These are phyloP conservation scores for Mortierella hygrophila DNA, from an alignment of 192 early-diverging fungal species.

Conservation along the genomic window DNA sequence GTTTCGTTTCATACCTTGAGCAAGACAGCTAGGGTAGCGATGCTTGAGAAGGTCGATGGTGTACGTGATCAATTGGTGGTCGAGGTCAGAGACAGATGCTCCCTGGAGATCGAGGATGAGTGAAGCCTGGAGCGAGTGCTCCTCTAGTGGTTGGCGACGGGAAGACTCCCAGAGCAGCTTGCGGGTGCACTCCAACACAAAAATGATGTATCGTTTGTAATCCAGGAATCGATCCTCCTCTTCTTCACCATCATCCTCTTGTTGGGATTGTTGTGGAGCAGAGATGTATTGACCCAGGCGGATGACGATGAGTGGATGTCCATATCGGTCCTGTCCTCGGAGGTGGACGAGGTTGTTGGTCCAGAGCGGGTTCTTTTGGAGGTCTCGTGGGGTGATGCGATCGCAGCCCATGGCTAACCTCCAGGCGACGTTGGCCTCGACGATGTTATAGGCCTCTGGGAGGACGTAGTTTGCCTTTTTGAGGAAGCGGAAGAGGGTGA, in stretches of 20 bases:
- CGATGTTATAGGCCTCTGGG: conserved; percentile 47
- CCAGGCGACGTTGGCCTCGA: conserved; percentile 48
- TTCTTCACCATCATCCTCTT: conserved; percentile 9
- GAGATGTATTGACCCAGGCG: conserved; percentile 43
- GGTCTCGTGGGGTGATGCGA: conserved; percentile 33
- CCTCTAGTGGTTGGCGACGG: conserved; percentile 42
- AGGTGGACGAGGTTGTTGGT: conserved; percentile 34
- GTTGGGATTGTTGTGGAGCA: conserved; percentile 26
- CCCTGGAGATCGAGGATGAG: conserved; percentile 49
- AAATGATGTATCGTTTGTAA: conserved; percentile 52
- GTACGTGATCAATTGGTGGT: conserved; percentile 49
- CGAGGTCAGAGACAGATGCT: conserved; percentile 51
- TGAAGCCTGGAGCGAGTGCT: conserved; percentile 48
- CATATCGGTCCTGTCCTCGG: conserved; percentile 49
- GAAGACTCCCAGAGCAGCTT: conserved; percentile 53
- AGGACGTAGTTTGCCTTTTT: conserved; percentile 53
- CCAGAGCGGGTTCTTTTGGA: conserved; percentile 46
- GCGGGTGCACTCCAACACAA: conserved; percentile 55
- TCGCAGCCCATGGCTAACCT: conserved; percentile 27
- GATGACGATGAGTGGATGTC: conserved; percentile 51
- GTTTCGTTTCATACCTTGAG: conserved; percentile 39
- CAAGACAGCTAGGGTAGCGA: conserved; percentile 52
- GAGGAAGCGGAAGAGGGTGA: conserved; percentile 56
- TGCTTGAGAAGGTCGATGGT: conserved; percentile 52
- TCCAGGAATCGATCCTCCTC: conserved; percentile 46